Evolutionary conservation across 805 yeast species (phyloP).

Genomic region (Helenozyma rhizophorensis): DNA sequence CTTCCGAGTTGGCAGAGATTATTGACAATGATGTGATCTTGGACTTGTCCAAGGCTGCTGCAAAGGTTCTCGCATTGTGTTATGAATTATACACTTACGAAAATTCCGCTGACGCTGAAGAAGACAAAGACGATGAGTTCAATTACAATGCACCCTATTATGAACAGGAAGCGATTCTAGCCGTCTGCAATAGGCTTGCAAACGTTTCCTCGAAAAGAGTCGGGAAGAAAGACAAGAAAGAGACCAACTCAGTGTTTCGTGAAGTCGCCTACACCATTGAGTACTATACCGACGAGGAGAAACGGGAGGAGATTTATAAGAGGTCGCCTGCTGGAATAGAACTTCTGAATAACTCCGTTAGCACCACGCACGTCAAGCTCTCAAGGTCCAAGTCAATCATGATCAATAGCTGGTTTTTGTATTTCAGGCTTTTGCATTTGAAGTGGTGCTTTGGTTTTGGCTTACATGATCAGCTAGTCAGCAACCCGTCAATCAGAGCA

Average conservation of each 20-base stretch:
- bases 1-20: conserved; percentile 34
- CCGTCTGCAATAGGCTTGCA: conserved; percentile 39
- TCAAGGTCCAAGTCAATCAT: conserved; percentile 43
- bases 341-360: conserved; percentile 25
- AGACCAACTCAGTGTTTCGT: conserved; percentile 54
- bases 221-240: conserved; percentile 60
- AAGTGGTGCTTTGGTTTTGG: conserved; percentile 52
- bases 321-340: conserved; percentile 33
- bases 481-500: conserved; percentile 30
- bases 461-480: conserved; percentile 44
- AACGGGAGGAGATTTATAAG: conserved; percentile 33
- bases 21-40: conserved; percentile 37
- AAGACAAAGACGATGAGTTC: conserved; percentile 39
- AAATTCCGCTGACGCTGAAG: conserved; percentile 34
- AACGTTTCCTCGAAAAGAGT: conserved; percentile 52
- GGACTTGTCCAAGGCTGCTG: conserved; percentile 52
- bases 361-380: conserved; percentile 36
- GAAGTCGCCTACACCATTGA: conserved; percentile 51
- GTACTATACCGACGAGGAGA: conserved; percentile 31
- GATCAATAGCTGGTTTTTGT: conserved; percentile 49
- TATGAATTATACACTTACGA: conserved; percentile 50
- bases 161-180: conserved; percentile 46
- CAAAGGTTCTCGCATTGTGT: conserved; percentile 50
- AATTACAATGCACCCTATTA: conserved; percentile 48
- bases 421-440: conserved; percentile 43